A percentile compares a stretch with the other conserved stretches of the same genome.
phyloP scores from a whole-genome alignment of 768 basidiomycete species.

The Mycena belliarum region DNA sequence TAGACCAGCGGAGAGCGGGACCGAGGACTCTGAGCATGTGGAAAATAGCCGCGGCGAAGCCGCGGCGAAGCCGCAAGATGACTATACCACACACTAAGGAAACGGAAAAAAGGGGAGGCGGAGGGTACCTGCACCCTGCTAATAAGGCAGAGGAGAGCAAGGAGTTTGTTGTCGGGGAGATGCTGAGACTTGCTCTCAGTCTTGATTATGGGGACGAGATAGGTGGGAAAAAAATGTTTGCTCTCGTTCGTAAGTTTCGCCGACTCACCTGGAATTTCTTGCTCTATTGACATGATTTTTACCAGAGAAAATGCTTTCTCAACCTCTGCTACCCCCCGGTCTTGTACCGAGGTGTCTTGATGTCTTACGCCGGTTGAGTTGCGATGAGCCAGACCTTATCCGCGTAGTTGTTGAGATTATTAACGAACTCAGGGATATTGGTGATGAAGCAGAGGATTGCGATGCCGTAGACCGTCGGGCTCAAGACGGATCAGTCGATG shows the following conservation, averaged over 20 bases:
- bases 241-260: slow-evolving; percentile 81
- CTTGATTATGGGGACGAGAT: too few species aligned
- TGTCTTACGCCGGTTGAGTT: slow-evolving; percentile 69
- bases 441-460: not conserved
- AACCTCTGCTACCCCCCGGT: slow-evolving; percentile 64
- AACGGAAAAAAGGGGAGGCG: too few species aligned
- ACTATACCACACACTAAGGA: too few species aligned
- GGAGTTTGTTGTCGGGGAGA: too few species aligned
- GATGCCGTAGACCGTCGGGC: not conserved
- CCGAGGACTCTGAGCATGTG: too few species aligned
- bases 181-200: too few species aligned
- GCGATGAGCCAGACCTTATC: slow-evolving; percentile 89
- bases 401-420: slow-evolving; percentile 87
- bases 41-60: too few species aligned
- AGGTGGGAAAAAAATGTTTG: slow-evolving; percentile 73
- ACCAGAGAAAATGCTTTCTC: slow-evolving; percentile 77
- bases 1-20: too few species aligned
- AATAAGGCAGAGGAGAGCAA: too few species aligned
- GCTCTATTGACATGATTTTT: not conserved
- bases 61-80: too few species aligned
- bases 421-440: slow-evolving; percentile 51
- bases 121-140: too few species aligned
- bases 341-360: slow-evolving; percentile 80
- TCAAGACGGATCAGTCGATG: too few species aligned
- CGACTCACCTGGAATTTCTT: slow-evolving; percentile 19